Percentiles rank a stretch among this genome's conserved stretches.
Conservation (phyloP, 371 early-diverging fungal genomes). For the Rhizomucor miehei region DNA sequence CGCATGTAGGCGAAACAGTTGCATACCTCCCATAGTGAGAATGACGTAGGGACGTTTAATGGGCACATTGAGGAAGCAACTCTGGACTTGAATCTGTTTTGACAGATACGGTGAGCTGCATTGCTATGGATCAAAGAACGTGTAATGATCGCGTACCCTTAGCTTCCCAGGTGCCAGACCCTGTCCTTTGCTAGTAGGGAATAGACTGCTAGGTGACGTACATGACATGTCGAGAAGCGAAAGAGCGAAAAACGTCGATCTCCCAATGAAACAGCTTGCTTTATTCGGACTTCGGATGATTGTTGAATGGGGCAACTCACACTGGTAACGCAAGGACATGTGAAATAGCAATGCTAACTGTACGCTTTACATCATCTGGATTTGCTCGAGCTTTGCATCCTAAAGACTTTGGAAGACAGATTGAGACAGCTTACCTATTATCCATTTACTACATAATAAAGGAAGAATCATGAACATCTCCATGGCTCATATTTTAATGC, state of each 20-base stretch:
- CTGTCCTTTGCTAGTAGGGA: neutral
- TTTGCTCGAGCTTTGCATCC: too few relatives aligned
- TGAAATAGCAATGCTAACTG: too few relatives aligned
- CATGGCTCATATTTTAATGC: too few relatives aligned
- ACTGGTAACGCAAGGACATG: too few relatives aligned
- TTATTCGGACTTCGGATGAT: too few relatives aligned
- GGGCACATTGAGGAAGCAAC: slow-evolving; percentile 35
- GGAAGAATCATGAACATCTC: too few relatives aligned
- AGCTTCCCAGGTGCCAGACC: slow-evolving; percentile 8
- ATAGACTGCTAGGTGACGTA: neutral
- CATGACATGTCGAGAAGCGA: neutral
- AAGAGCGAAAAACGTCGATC: neutral
- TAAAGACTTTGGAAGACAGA: too few relatives aligned
- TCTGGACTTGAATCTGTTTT: slow-evolving; percentile 31
- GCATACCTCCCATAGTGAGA: slow-evolving; percentile 43
- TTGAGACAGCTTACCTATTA: too few relatives aligned
- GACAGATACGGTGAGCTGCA: neutral
- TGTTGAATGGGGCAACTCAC: too few relatives aligned
- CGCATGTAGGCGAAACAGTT: neutral
- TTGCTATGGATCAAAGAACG: neutral
- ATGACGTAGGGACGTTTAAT: slow-evolving; percentile 40
- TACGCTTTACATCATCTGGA: too few relatives aligned
- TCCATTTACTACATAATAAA: too few relatives aligned
- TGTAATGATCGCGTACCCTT: slow-evolving; percentile 4
- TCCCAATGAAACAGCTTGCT: too few relatives aligned